Percentiles rank a stretch among this genome's conserved stretches.
phyloP scores from a whole-genome alignment of 106 monocot genomes.

The Cymbidium sinense region DNA sequence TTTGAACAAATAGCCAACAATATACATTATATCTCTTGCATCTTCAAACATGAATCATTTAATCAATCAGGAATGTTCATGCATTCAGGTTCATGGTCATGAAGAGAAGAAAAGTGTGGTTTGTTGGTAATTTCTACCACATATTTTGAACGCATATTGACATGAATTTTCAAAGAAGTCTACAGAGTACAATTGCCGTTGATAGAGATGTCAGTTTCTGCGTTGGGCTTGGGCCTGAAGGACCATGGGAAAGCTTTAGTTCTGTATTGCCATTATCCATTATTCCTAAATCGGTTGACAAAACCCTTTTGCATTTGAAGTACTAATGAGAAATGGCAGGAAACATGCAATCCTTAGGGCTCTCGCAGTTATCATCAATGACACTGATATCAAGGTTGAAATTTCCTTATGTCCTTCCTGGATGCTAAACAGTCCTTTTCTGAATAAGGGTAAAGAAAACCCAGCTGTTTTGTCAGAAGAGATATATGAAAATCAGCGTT shows the following conservation, averaged over 20 bases:
- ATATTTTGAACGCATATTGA: slow-evolving; percentile 52
- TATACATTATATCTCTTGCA: neutral
- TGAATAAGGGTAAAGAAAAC: slow-evolving; percentile 7
- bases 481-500: slow-evolving; percentile 75
- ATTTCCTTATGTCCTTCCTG: slow-evolving; percentile 54
- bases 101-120: slow-evolving; percentile 39
- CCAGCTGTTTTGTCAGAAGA: slow-evolving; percentile 43
- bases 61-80: neutral
- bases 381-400: slow-evolving; percentile 72
- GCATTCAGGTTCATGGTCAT: slow-evolving; percentile 24
- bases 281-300: slow-evolving; percentile 60
- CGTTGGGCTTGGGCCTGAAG: slow-evolving; percentile 62
- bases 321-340: slow-evolving; percentile 59
- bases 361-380: slow-evolving; percentile 69
- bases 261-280: slow-evolving; percentile 59
- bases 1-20: neutral
- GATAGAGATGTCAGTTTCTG: slow-evolving; percentile 65
- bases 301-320: slow-evolving; percentile 74
- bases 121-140: slow-evolving; percentile 50
- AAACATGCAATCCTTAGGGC: slow-evolving; percentile 81
- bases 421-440: slow-evolving; percentile 14
- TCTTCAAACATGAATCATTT: neutral
- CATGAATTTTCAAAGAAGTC: slow-evolving; percentile 23
- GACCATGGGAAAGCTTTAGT: slow-evolving; percentile 82
- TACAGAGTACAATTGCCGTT: slow-evolving; percentile 12